Conservation (phyloP, 2,329 filamentous ascomycete genomes). For the Conoideocrella luteorostrata region DNA sequence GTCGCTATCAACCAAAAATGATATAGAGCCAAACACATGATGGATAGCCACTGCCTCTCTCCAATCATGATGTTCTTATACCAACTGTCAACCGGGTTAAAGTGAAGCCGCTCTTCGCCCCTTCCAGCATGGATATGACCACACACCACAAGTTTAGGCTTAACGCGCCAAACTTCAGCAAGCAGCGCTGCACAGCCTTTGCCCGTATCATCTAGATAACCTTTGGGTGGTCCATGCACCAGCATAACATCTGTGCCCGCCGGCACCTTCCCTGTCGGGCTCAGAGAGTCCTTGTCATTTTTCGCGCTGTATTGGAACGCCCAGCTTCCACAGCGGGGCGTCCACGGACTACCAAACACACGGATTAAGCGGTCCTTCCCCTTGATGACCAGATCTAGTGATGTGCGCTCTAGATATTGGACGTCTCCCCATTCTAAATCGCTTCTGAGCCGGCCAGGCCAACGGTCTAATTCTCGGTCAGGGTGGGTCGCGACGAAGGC, state of each 20-base stretch:
- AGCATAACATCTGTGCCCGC: neutral
- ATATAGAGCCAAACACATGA: no score
- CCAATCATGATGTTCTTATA: neutral
- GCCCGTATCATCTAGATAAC: neutral
- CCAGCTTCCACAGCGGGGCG: neutral
- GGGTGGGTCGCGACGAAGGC: slow-evolving; percentile 1
- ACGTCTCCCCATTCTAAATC: neutral
- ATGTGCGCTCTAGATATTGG: neutral
- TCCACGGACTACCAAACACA: slow-evolving; percentile 1
- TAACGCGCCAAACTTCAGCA: neutral
- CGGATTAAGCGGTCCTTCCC: neutral
- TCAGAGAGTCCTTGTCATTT: neutral
- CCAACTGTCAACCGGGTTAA: neutral
- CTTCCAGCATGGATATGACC: slow-evolving; percentile 1
- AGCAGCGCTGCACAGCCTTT: neutral
- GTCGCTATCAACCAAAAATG: no score
- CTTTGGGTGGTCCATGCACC: neutral
- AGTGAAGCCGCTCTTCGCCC: neutral
- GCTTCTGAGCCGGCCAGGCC: neutral
- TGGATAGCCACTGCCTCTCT: neutral
- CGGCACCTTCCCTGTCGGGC: neutral
- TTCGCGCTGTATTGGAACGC: neutral
- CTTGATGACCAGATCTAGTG: neutral
- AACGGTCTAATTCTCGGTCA: neutral
- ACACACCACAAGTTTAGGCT: neutral